phyloP scores from a whole-genome alignment of 805 yeast genomes.

The Lipomyces anomalus region DNA sequence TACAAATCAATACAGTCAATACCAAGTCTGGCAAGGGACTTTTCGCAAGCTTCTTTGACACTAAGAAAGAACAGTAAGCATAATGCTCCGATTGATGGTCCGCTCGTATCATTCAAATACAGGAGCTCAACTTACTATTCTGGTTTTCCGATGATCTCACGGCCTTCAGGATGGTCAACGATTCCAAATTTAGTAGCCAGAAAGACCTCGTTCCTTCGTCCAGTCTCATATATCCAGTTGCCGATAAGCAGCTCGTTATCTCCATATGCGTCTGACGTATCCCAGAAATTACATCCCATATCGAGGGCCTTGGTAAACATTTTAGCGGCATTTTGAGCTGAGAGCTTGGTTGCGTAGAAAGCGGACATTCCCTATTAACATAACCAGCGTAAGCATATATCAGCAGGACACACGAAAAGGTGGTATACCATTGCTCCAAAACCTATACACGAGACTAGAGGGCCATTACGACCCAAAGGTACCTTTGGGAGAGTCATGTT shows the following conservation, averaged over 20 bases:
- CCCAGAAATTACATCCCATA: slow-evolving; percentile 6
- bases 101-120: too few relatives aligned
- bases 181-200: slow-evolving; percentile 60
- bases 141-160: too few relatives aligned
- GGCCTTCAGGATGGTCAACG: slow-evolving; percentile 19
- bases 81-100: too few relatives aligned
- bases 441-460: too few relatives aligned
- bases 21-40: not conserved
- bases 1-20: not conserved
- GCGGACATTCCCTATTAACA: slow-evolving; percentile 7
- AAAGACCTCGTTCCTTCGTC: slow-evolving; percentile 44
- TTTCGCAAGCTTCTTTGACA: not conserved
- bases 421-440: too few relatives aligned
- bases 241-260: slow-evolving; percentile 7
- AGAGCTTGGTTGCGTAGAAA: slow-evolving; percentile 3
- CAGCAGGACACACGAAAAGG: too few relatives aligned
- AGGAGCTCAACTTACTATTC: too few relatives aligned
- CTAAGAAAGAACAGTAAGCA: too few relatives aligned
- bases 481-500: too few relatives aligned
- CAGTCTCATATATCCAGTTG: slow-evolving; percentile 5
- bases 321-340: slow-evolving; percentile 2
- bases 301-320: slow-evolving; percentile 2
- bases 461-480: too few relatives aligned
- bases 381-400: too few relatives aligned
- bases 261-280: not conserved